Evolutionary conservation across 1,139 yeast genomes (phyloP).

Genomic region (Pichia sp.): DNA sequence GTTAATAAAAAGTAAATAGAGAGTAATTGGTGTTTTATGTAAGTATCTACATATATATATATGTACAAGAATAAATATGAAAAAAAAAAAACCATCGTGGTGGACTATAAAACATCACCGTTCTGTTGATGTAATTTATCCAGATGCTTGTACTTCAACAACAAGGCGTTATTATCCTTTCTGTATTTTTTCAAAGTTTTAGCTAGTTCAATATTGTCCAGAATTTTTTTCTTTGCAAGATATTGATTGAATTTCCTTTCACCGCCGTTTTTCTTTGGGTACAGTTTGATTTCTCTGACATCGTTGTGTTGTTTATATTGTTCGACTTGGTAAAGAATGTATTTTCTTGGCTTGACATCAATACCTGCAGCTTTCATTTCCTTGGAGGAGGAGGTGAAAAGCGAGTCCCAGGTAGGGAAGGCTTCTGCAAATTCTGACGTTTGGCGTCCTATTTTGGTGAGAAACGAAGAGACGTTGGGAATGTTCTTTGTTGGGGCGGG

Average conservation of each 20-base stretch:
- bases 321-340: slow-evolving; percentile 39
- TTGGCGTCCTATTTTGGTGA: slow-evolving; percentile 70
- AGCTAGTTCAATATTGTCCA: slow-evolving; percentile 38
- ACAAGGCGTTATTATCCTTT: slow-evolving; percentile 13
- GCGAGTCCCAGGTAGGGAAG: slow-evolving; percentile 69
- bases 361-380: slow-evolving; percentile 75
- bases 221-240: slow-evolving; percentile 63
- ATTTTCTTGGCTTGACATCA: slow-evolving; percentile 62
- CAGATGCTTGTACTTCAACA: slow-evolving; percentile 12
- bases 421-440: slow-evolving; percentile 58
- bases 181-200: slow-evolving; percentile 21
- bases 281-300: slow-evolving; percentile 47
- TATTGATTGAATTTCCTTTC: slow-evolving; percentile 73
- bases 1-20: no score
- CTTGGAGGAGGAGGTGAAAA: slow-evolving; percentile 50
- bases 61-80: background rate
- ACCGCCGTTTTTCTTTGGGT: slow-evolving; percentile 82
- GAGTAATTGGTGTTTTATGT: no score
- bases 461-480: slow-evolving; percentile 69
- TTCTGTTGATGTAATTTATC: slow-evolving; percentile 14
- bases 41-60: slow-evolving; percentile 1
- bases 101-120: slow-evolving; percentile 6
- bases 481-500: slow-evolving; percentile 47
- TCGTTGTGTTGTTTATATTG: slow-evolving; percentile 39
- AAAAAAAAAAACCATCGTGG: no score